phyloP scores from a whole-genome alignment of 768 basidiomycete species.

The Filobasidium floriforme region DNA sequence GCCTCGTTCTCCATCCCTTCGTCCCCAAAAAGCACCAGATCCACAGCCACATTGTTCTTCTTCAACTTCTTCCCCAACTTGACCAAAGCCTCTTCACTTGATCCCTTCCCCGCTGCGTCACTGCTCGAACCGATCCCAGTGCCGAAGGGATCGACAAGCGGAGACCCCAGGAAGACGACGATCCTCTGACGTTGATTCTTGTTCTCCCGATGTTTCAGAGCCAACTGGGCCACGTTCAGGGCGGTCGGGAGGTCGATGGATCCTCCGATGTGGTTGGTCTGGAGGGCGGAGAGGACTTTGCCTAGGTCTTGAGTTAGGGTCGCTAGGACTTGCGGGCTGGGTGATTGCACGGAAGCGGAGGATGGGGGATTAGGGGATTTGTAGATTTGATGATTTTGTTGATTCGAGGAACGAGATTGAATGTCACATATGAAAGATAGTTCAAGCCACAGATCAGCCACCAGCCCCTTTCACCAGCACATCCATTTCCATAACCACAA shows the following conservation, averaged over 20 bases:
- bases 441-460: no score
- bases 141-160: constrained; percentile 39
- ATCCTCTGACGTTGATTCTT: constrained; percentile 96
- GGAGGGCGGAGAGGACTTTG: constrained; percentile 71
- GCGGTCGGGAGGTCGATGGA: constrained; percentile 79
- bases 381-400: no score
- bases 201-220: constrained; percentile 94
- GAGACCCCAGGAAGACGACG: constrained; percentile 86
- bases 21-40: constrained; percentile 83
- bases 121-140: not conserved
- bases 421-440: no score
- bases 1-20: constrained; percentile 55
- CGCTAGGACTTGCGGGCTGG: constrained; percentile 87
- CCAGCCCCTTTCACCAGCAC: no score
- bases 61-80: constrained; percentile 93
- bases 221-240: constrained; percentile 87
- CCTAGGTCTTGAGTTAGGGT: constrained; percentile 94
- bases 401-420: no score
- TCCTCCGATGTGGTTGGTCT: constrained; percentile 68
- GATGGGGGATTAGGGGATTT: no score
- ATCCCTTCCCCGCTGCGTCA: constrained; percentile 39
- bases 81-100: constrained; percentile 71
- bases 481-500: no score
- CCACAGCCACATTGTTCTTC: constrained; percentile 97
- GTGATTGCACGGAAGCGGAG: no score